Evolutionary conservation across 768 basidiomycete genomes (phyloP), one percentile per base, ranked within the genome.

Genomic region (Hemileccinum rubropunctum): DNA sequence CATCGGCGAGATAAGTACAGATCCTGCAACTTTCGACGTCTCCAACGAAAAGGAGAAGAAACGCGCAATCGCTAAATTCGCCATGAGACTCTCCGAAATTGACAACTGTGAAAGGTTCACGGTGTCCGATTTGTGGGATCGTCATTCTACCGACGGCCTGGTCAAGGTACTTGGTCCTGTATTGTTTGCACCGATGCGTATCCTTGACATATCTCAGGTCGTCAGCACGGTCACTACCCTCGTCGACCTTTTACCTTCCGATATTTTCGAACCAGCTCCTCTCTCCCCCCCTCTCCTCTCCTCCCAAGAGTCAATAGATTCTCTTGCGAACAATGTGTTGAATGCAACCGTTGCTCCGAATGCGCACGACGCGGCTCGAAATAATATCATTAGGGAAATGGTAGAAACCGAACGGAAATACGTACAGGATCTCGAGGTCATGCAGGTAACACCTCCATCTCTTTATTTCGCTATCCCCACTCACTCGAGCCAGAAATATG

Each of bases 381-480:
- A 82, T 66, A 87, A 88, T 56, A 87, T 88, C 53, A 80, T 94
- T 52, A 80, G 81, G 62, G 97, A 99, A 71, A 83, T 98, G 58
- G 81, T 98, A 42, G 89, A 91, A 68, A 98, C 93, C 0, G 97
- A 99, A 69, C 84, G 91, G 58, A 93, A 93, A 72, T 98, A 92
- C 67, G 95, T 98, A 6, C 88, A 91, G 69, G 97, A 98, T 71
- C 75, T 99, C 56, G 94, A 97, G 68, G 84, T 93, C 62, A 89
- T 98, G 79, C 94, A 95, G 81, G 94, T 92, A 58, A 62, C 84
- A 65, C 27, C 0, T 20, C 3, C 42, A 45, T 53, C 7, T 15
- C 45, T 23, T 52, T 44, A 14, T 53, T 39, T 18, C 48, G 48
- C 18, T 34, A 6, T 37, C 21, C 40, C 51, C 8, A 20, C 57